These are phyloP conservation scores for Polytrichum commune DNA, from an alignment of 225 moss, liverwort and hornwort species.

Conservation along the genomic window DNA sequence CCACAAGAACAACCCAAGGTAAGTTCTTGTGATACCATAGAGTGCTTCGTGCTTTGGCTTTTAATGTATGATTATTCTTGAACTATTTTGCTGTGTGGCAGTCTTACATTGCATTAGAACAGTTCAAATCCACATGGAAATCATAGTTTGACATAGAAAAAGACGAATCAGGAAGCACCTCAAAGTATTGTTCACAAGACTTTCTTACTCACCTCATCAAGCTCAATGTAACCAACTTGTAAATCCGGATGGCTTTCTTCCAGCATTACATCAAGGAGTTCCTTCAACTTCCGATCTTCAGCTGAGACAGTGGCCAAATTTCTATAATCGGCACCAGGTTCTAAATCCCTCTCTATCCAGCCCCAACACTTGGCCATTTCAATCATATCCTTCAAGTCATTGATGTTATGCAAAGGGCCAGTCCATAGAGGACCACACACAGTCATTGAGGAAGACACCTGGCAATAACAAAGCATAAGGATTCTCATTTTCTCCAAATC, in stretches of 20 bases:
- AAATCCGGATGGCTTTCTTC: constrained; percentile 79
- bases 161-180: too few species aligned
- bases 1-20: too few species aligned
- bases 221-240: constrained; percentile 72
- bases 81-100: too few species aligned
- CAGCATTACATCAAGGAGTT: constrained; percentile 75
- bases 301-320: constrained; percentile 20
- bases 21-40: too few species aligned
- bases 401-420: constrained; percentile 69
- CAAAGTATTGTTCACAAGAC: neutral
- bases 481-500: too few species aligned
- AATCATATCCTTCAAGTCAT: constrained; percentile 58
- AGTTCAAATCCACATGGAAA: too few species aligned
- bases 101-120: too few species aligned
- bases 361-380: constrained; percentile 68
- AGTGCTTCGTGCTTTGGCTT: too few species aligned
- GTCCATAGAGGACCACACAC: constrained; percentile 89
- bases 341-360: constrained; percentile 52
- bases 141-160: too few species aligned
- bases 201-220: constrained; percentile 58
- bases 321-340: constrained; percentile 15
- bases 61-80: too few species aligned
- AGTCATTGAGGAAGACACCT: constrained; percentile 52
- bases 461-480: constrained; percentile 1
- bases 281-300: constrained; percentile 60